Evolutionary conservation across 305 asterid species (phyloP).

Genomic region (Ilex paraguariensis): DNA sequence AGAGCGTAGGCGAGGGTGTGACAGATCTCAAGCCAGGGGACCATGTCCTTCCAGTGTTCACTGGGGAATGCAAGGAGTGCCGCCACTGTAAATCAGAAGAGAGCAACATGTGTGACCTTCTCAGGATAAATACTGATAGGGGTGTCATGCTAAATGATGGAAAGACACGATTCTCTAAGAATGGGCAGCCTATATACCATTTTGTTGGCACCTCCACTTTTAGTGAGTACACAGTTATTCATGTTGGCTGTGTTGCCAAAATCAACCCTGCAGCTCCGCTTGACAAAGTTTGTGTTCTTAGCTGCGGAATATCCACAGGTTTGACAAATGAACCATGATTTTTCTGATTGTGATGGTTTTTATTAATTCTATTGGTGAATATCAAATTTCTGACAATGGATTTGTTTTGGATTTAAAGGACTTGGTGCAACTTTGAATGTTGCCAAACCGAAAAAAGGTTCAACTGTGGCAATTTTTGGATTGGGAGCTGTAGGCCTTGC

Average conservation of each 20-base stretch:
- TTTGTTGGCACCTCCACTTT: constrained; percentile 29
- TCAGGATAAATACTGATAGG: constrained; percentile 24
- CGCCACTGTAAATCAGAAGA: constrained; percentile 20
- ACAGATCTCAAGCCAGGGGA: constrained; percentile 23
- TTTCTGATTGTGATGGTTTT: background rate
- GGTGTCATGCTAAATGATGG: constrained; percentile 2
- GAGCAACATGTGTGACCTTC: constrained; percentile 27
- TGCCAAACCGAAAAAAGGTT: constrained; percentile 13
- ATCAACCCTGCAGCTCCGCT: constrained; percentile 3
- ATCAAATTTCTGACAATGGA: background rate
- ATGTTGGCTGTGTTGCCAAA: constrained; percentile 23
- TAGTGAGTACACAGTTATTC: constrained; percentile 24
- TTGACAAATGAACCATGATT: background rate
- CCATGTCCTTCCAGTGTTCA: constrained; percentile 8
- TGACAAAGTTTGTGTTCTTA: background rate
- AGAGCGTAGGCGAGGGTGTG: constrained; percentile 25
- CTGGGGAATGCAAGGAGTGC: constrained; percentile 15
- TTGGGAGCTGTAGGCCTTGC: constrained; percentile 12
- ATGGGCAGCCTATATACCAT: constrained; percentile 19
- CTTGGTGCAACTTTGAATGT: constrained; percentile 15
- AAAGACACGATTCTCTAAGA: background rate
- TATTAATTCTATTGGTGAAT: no score
- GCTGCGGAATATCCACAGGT: constrained; percentile 3
- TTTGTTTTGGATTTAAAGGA: constrained; percentile 4
- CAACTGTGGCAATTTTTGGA: constrained; percentile 9